Conservation (phyloP, 2,329 filamentous ascomycete genomes). For the Endoconidiophora polonica region DNA sequence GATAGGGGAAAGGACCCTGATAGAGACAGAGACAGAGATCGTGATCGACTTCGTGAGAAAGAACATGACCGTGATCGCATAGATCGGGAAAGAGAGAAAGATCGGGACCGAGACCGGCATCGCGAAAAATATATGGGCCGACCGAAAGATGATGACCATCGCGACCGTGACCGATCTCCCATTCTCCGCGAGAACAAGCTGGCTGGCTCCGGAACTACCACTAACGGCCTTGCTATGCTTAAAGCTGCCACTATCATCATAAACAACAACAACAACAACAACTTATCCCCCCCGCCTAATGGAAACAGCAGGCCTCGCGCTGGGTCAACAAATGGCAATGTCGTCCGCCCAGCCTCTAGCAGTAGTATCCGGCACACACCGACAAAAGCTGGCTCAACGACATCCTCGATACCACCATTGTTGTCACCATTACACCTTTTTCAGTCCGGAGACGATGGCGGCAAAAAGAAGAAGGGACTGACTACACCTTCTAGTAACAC, state of each 20-base stretch:
- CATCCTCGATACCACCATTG: conserved; percentile 28
- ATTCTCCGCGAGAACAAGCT: conserved; percentile 3
- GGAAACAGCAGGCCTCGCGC: conserved; percentile 21
- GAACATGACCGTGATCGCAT: conserved; percentile 4
- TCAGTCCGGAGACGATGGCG: background rate
- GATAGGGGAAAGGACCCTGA: background rate
- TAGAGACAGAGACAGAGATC: background rate
- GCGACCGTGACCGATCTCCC: conserved; percentile 7
- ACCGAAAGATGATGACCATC: background rate
- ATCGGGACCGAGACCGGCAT: conserved; percentile 4
- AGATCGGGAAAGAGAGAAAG: conserved; percentile 1
- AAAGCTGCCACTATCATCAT: conserved; percentile 18
- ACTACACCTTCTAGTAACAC: conserved; percentile 16
- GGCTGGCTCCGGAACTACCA: conserved; percentile 14
- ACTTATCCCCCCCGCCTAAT: conserved; percentile 18
- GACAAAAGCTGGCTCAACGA: conserved; percentile 21
- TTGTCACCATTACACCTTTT: conserved; percentile 34
- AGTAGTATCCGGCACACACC: conserved; percentile 1
- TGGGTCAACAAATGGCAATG: conserved; percentile 29
- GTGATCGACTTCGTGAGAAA: background rate
- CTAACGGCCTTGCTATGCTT: conserved; percentile 23
- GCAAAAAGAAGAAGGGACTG: conserved; percentile 1
- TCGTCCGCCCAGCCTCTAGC: background rate
- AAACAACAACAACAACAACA: conserved; percentile 16
- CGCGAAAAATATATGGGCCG: background rate